Evolutionary conservation across 257 asterid species (phyloP), one percentile per base, ranked within the genome.

Genomic region (Handroanthus guayacan): DNA sequence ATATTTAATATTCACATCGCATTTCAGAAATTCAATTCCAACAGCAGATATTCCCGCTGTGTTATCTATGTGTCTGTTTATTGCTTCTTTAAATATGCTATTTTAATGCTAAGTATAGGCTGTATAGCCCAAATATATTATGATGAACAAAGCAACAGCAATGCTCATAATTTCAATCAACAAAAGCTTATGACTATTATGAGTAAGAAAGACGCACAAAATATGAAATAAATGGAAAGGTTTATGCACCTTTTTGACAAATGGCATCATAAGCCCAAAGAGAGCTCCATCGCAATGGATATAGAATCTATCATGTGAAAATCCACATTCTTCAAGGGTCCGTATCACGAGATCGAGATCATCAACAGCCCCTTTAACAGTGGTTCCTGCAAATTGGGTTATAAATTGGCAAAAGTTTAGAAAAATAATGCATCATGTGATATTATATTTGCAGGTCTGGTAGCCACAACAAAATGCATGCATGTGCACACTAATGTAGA

Each of bases 231-330:
- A 56, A 67, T 11, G 8, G 71, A 18, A 63, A 66, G 74, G 72
- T 73, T 6, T 56, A 72, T 84, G 78, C 72, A 89, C 99, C 62
- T 86, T 94, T 84, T 95, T 95, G 65, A 95, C 99, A 80, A 95
- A 95, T 71, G 99, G 99, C 98, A 95, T 92, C 99, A 95, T 95
- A 47, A 95, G 94, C 76, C 99, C 98, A 81, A 95, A 95, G 68
- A 95, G 85, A 66, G 98, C 99, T 25, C 99, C 99, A 67, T 92
- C 98, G 69, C 99, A 95, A 75, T 95, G 99, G 78, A 95, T 95
- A 81, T 92, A 95, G 88, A 95, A 95, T 80, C 91, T 89, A 80
- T 91, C 93, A 31, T 87, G 91, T 31, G 97, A 80, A 80, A 72
- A 92, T 74, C 98, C 97, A 75, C 87, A 83, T 71, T 92, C 97